Percentiles rank a stretch among this genome's conserved stretches.
These are phyloP conservation scores for Myxozyma geophila DNA, from an alignment of 805 yeast species.

Conservation along the genomic window DNA sequence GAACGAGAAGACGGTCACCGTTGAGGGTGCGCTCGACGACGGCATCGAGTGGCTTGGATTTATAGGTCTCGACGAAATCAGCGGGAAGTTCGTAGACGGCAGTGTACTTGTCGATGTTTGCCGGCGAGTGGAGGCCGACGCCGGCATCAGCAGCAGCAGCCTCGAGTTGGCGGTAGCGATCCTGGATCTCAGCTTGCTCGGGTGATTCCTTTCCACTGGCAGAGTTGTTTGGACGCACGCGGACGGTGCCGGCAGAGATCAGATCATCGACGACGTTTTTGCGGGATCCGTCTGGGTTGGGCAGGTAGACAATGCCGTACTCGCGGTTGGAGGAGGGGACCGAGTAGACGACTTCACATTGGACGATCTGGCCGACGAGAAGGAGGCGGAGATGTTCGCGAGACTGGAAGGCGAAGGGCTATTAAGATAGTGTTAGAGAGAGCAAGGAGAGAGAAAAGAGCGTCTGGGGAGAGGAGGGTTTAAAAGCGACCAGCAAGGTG, in stretches of 20 bases:
- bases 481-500: not conserved
- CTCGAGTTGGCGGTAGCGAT: slow-evolving; percentile 48
- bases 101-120: slow-evolving; percentile 4
- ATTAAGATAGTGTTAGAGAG: too few relatives aligned
- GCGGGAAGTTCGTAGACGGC: slow-evolving; percentile 43
- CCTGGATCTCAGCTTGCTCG: slow-evolving; percentile 23
- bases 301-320: slow-evolving; percentile 72
- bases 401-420: slow-evolving; percentile 58
- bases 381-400: slow-evolving; percentile 66
- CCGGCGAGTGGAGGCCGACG: slow-evolving; percentile 60
- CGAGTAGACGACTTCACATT: slow-evolving; percentile 61
- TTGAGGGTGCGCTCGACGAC: slow-evolving; percentile 76
- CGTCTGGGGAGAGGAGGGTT: not conserved
- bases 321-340: slow-evolving; percentile 56
- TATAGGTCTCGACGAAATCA: slow-evolving; percentile 47
- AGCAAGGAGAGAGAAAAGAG: not conserved
- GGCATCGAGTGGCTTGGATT: slow-evolving; percentile 53
- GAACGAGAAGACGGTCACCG: slow-evolving; percentile 76
- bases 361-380: slow-evolving; percentile 65
- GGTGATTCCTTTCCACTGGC: slow-evolving; percentile 8
- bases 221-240: slow-evolving; percentile 53
- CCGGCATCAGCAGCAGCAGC: slow-evolving; percentile 55
- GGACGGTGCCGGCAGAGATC: slow-evolving; percentile 63
- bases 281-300: slow-evolving; percentile 50
- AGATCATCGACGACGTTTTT: slow-evolving; percentile 61